phyloP scores from a whole-genome alignment of 1,139 yeast species.

The Wickerhamomyces sp. region DNA sequence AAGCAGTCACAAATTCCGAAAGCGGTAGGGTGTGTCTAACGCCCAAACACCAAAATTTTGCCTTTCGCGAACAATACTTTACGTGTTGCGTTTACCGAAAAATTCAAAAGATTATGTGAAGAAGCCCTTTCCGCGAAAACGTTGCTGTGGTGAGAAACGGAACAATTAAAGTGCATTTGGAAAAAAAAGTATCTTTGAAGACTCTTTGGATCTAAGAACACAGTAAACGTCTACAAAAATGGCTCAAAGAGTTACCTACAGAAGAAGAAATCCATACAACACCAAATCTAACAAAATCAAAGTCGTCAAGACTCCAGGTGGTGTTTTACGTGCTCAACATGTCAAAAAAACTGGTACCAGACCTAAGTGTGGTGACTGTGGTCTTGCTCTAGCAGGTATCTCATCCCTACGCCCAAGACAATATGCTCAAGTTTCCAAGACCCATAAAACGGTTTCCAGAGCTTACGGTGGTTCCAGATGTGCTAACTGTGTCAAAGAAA shows the following conservation, averaged over 20 bases:
- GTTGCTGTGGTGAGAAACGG: too few species aligned
- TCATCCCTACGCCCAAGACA: slow-evolving; percentile 96
- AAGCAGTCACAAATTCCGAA: slow-evolving; percentile 6
- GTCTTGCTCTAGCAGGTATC: slow-evolving; percentile 85
- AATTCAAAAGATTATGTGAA: not conserved
- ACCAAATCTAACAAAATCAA: slow-evolving; percentile 98
- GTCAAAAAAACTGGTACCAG: slow-evolving; percentile 91
- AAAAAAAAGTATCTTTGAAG: not conserved
- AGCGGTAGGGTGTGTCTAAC: not conserved
- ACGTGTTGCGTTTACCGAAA: not conserved
- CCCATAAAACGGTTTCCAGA: slow-evolving; percentile 98
- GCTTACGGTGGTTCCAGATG: slow-evolving; percentile 99
- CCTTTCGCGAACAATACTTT: not conserved
- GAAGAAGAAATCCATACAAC: slow-evolving; percentile 91
- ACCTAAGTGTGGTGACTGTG: slow-evolving; percentile 99
- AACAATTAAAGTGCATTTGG: too few species aligned
- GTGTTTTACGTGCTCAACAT: slow-evolving; percentile 96
- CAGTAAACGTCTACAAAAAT: slow-evolving; percentile 33
- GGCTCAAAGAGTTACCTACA: slow-evolving; percentile 81
- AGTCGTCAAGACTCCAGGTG: slow-evolving; percentile 99
- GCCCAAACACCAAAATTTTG: not conserved
- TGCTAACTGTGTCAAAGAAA: slow-evolving; percentile 97
- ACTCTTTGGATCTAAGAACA: not conserved
- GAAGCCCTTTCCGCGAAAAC: not conserved
- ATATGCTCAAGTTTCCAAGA: slow-evolving; percentile 91